Evolutionary conservation across 2,329 filamentous ascomycete species (phyloP).

Genomic region (Calonectria multiphialidica): DNA sequence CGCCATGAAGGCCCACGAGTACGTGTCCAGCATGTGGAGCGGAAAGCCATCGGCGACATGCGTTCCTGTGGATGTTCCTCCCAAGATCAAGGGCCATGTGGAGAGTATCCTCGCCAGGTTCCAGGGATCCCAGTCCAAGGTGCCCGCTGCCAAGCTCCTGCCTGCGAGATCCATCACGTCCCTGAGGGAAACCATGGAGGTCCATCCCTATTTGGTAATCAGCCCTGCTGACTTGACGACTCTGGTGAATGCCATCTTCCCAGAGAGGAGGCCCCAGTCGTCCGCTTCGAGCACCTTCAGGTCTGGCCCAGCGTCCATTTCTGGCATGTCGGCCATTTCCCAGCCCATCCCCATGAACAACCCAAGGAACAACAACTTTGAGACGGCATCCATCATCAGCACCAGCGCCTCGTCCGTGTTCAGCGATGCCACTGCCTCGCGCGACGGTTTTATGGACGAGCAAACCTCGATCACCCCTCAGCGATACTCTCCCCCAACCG

Average conservation of each 20-base stretch:
- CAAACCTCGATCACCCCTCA: slow-evolving; percentile 61
- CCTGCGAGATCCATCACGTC: slow-evolving; percentile 80
- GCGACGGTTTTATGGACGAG: slow-evolving; percentile 72
- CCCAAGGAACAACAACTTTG: slow-evolving; percentile 68
- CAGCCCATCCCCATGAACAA: slow-evolving; percentile 74
- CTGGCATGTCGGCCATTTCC: slow-evolving; percentile 75
- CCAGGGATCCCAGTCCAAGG: slow-evolving; percentile 62
- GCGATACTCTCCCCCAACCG: slow-evolving; percentile 66
- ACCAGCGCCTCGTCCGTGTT: slow-evolving; percentile 79
- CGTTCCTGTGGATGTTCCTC: slow-evolving; percentile 61
- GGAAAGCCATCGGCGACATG: slow-evolving; percentile 70
- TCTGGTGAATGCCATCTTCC: slow-evolving; percentile 86
- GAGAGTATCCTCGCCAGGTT: slow-evolving; percentile 79
- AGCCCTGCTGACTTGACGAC: slow-evolving; percentile 84
- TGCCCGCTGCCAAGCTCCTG: slow-evolving; percentile 69
- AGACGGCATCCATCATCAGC: slow-evolving; percentile 78
- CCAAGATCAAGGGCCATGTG: slow-evolving; percentile 75
- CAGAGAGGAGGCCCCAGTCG: slow-evolving; percentile 76
- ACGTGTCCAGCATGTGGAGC: slow-evolving; percentile 84
- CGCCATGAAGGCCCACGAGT: slow-evolving; percentile 81
- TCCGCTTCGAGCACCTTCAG: slow-evolving; percentile 70
- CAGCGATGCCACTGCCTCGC: slow-evolving; percentile 75
- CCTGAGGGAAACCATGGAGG: slow-evolving; percentile 80
- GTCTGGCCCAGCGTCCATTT: slow-evolving; percentile 77
- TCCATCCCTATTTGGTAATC: slow-evolving; percentile 84